Evolutionary conservation across 164 flowering plant species (phyloP).

Genomic region (Kingdonia uniflora): DNA sequence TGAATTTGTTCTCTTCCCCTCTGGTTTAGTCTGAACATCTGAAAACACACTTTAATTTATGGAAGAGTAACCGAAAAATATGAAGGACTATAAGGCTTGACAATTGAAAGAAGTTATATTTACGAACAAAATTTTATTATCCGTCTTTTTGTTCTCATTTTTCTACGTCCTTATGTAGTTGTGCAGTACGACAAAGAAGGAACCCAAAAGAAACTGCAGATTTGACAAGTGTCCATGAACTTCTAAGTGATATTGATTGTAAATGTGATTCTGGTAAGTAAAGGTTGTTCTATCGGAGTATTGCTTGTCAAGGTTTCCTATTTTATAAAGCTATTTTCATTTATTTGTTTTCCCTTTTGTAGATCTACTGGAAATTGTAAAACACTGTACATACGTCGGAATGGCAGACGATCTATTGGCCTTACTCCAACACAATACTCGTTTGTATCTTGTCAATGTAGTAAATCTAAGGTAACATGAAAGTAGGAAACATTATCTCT

Average conservation of each 20-base stretch:
- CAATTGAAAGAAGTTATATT: no score
- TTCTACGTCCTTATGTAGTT: conserved; percentile 31
- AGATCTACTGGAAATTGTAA: conserved; percentile 78
- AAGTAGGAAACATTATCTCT: no score
- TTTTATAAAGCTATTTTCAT: not conserved
- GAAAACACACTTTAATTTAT: no score
- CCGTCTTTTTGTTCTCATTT: not conserved
- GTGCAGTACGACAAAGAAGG: conserved; percentile 75
- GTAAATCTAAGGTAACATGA: conserved; percentile 64
- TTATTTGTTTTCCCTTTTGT: conserved; percentile 7
- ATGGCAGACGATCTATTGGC: conserved; percentile 95
- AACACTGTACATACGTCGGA: conserved; percentile 73
- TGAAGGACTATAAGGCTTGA: no score
- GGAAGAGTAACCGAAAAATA: no score
- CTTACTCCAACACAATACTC: conserved; percentile 79
- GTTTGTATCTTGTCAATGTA: conserved; percentile 81
- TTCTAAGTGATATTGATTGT: conserved; percentile 53
- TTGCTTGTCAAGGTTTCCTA: not conserved
- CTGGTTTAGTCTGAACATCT: no score
- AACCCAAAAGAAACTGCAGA: conserved; percentile 91
- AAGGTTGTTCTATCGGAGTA: not conserved
- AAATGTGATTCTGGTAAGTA: conserved; percentile 62
- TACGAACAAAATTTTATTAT: no score
- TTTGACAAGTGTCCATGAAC: conserved; percentile 82
- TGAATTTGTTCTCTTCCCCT: no score